These are phyloP conservation scores for Arthroderma uncinatum DNA, from an alignment of 2,329 filamentous ascomycete species.

Conservation along the genomic window DNA sequence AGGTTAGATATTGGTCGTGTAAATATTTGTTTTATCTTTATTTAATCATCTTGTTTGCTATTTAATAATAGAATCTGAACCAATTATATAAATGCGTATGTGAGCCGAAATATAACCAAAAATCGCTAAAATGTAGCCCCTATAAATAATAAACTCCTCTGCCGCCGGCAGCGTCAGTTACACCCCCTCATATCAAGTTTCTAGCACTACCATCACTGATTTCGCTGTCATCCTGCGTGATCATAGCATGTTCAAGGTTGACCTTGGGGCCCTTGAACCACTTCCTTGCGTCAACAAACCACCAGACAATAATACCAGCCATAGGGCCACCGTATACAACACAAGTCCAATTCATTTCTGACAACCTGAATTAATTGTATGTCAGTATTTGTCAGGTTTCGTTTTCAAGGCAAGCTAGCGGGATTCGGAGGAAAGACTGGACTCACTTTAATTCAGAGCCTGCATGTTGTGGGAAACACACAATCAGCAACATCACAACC, in stretches of 20 bases:
- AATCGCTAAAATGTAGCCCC: too few species aligned
- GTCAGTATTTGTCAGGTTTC: neutral
- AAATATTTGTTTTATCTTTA: too few species aligned
- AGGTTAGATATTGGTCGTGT: too few species aligned
- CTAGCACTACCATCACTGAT: neutral
- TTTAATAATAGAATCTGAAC: too few species aligned
- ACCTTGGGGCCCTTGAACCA: slow-evolving; percentile 64
- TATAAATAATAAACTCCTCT: neutral
- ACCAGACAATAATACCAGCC: slow-evolving; percentile 50
- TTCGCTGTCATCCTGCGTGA: neutral
- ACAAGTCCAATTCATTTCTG: slow-evolving; percentile 58
- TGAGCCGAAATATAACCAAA: too few species aligned
- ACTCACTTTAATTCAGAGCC: slow-evolving; percentile 43
- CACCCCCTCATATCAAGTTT: neutral
- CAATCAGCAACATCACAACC: slow-evolving; percentile 54
- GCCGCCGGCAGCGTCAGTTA: neutral
- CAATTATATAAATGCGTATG: too few species aligned
- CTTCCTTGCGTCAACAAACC: slow-evolving; percentile 50
- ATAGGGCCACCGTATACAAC: slow-evolving; percentile 56
- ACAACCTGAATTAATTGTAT: slow-evolving; percentile 21
- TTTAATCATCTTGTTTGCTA: neutral
- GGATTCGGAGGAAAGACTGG: neutral
- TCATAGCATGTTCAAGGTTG: slow-evolving; percentile 46
- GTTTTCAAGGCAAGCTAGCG: neutral
- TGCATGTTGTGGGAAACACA: slow-evolving; percentile 51